Base-by-base conservation (phyloP, 148 eudicot genomes). In the Rhododendron mucronatum region DNA sequence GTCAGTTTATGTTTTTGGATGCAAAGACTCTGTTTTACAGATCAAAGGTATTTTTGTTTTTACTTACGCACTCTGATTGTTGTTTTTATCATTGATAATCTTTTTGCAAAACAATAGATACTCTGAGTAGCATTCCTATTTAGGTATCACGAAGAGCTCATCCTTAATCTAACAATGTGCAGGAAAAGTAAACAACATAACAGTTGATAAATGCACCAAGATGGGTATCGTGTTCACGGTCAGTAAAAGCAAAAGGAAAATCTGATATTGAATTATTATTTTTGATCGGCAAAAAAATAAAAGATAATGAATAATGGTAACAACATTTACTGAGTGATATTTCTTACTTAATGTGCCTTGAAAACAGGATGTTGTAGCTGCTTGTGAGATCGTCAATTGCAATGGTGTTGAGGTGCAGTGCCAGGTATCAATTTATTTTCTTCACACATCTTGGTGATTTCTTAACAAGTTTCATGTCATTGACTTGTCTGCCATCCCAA, bases 131-230 rank as follows among this genome's bases (percentile, higher is more conserved):
- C 8, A 37, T 63, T 18, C 37, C 65, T 35, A 35, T 21, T 21
- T 57, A 55, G 47, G 77, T n/a, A 59, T 14, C 14, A 67, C 28
- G 59, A 87, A 69, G 85, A 76, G 84, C 88, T 85, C 81, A 80
- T 74, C 28, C 37, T 5, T 53, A 9, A 55, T 55, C 12, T 37
- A 15, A 44, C 35, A 39, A 81, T 51, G 30, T 89, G 92, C 96
- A 97, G 99, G 99, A 48, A 97, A 97, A 88, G 98, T 94, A 57
- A 97, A 97, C 92, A 97, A 95, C 90, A 95, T 97, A 85, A 95
- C 99, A 47, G 81, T 94, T 79, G 99, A 97, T 84, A 97, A 95
- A 88, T 97, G 99, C 96, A 93, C 94, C 48, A 95, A 95, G 88
- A 94, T 90, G 96, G 99, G 98, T 71, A 85, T 97, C 83, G 89